phyloP scores from a whole-genome alignment of 768 basidiomycete species.

The Boletus sp. region DNA sequence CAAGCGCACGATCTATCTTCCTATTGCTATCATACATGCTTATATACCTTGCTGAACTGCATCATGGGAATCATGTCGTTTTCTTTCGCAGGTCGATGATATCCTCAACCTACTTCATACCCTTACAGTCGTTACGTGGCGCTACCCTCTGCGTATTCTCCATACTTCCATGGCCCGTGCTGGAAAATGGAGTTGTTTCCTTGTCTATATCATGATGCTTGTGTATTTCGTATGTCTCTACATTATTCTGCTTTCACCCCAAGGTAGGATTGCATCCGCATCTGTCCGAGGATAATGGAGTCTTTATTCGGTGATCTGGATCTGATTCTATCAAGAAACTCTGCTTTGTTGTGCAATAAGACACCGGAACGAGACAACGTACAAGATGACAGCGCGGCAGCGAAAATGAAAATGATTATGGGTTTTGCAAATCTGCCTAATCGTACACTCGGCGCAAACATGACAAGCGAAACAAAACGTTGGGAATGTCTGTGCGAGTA shows the following conservation, averaged over 20 bases:
- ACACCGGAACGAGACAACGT: not conserved
- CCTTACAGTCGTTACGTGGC: constrained; percentile 30
- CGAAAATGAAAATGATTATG: not conserved
- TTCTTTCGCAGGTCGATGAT: constrained; percentile 32
- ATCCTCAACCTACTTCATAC: constrained; percentile 26
- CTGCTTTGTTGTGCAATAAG: not conserved
- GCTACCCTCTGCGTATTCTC: constrained; percentile 12
- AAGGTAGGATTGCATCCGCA: constrained; percentile 8
- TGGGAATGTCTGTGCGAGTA: not conserved
- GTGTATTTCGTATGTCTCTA: constrained; percentile 30
- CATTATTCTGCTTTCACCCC: constrained; percentile 26
- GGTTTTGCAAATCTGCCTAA: constrained; percentile 7
- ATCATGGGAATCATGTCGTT: constrained; percentile 25
- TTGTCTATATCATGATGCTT: constrained; percentile 29
- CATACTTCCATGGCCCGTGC: constrained; percentile 2
- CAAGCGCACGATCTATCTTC: constrained; percentile 31
- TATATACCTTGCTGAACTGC: constrained; percentile 31
- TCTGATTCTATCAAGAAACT: not conserved
- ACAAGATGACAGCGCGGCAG: constrained; percentile 10
- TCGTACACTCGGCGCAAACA: constrained; percentile 23
- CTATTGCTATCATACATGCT: constrained; percentile 33
- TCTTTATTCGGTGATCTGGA: constrained; percentile 12
- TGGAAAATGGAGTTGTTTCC: constrained; percentile 13
- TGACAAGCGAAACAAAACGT: constrained; percentile 6
- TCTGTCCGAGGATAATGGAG: constrained; percentile 22